A percentile compares a stretch with the other conserved stretches of the same genome.
Conservation (phyloP, 257 asterid genomes). For the Lantana camara region DNA sequence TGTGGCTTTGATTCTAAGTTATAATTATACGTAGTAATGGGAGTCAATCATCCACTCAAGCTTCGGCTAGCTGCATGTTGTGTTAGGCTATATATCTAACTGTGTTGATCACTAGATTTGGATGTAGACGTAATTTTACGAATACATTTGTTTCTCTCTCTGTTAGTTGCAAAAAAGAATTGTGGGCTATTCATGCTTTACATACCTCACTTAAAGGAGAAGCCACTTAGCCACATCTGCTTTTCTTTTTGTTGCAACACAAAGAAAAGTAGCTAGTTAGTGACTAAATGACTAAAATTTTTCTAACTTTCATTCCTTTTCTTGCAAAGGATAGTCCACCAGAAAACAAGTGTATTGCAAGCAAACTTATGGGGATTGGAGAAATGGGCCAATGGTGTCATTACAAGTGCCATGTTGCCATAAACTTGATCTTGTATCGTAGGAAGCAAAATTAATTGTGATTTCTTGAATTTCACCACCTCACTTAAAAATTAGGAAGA, state of each 20-base stretch:
- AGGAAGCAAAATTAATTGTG: too few species aligned
- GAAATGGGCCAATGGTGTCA: background rate
- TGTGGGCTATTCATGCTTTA: slow-evolving; percentile 50
- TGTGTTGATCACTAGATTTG: slow-evolving; percentile 22
- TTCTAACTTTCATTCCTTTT: background rate
- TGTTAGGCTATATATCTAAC: background rate
- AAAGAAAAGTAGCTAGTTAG: background rate
- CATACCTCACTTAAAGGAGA: slow-evolving; percentile 53
- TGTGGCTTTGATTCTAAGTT: slow-evolving; percentile 56
- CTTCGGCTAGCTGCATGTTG: slow-evolving; percentile 23
- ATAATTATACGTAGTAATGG: slow-evolving; percentile 42
- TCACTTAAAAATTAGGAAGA: too few species aligned
- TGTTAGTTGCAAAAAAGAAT: slow-evolving; percentile 34
- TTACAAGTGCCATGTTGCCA: background rate
- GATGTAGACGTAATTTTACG: slow-evolving; percentile 16
- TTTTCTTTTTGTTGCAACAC: slow-evolving; percentile 16
- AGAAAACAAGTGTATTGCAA: slow-evolving; percentile 42
- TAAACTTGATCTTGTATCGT: too few species aligned
- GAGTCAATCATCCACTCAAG: slow-evolving; percentile 38
- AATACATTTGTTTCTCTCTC: slow-evolving; percentile 29
- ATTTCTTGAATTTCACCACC: background rate
- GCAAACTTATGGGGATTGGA: slow-evolving; percentile 26
- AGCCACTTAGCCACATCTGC: slow-evolving; percentile 47
- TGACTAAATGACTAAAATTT: too few species aligned
- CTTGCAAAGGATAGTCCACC: slow-evolving; percentile 25